Evolutionary conservation across 345 rosid genomes (phyloP).

Genomic region (Stellera chamaejasme): DNA sequence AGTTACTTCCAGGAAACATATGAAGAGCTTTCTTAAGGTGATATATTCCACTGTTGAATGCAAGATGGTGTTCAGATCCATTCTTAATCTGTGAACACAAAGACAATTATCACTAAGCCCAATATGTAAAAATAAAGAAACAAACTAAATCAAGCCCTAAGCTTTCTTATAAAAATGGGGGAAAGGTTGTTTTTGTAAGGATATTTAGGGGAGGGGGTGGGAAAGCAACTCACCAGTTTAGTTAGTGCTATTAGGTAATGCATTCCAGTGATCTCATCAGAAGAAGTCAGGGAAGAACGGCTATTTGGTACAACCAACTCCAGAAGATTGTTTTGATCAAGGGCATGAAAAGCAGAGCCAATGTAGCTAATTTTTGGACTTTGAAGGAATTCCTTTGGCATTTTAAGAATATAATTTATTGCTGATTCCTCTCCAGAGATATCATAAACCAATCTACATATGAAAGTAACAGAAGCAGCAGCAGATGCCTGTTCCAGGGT

Average conservation of each 20-base stretch:
- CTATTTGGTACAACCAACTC: conserved; percentile 50
- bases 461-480: conserved; percentile 63
- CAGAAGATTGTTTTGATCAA: conserved; percentile 62
- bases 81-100: conserved; percentile 56
- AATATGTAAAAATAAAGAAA: no score
- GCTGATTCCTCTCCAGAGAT: conserved; percentile 71
- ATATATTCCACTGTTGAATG: conserved; percentile 53
- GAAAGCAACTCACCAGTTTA: conserved; percentile 50
- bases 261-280: conserved; percentile 52
- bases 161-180: no score
- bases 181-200: neutral
- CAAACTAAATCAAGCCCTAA: no score
- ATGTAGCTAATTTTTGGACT: conserved; percentile 63
- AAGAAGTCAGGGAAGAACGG: conserved; percentile 38
- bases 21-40: conserved; percentile 84
- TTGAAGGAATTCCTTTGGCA: conserved; percentile 61
- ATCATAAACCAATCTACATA: conserved; percentile 66
- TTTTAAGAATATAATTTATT: conserved; percentile 58
- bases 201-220: no score
- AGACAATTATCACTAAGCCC: neutral
- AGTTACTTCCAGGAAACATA: conserved; percentile 59
- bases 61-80: conserved; percentile 49
- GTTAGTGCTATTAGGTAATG: conserved; percentile 70
- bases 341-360: conserved; percentile 67
- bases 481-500: conserved; percentile 48